Base-by-base conservation (phyloP, 78 protist species). In the Polysphondylium violaceum region DNA sequence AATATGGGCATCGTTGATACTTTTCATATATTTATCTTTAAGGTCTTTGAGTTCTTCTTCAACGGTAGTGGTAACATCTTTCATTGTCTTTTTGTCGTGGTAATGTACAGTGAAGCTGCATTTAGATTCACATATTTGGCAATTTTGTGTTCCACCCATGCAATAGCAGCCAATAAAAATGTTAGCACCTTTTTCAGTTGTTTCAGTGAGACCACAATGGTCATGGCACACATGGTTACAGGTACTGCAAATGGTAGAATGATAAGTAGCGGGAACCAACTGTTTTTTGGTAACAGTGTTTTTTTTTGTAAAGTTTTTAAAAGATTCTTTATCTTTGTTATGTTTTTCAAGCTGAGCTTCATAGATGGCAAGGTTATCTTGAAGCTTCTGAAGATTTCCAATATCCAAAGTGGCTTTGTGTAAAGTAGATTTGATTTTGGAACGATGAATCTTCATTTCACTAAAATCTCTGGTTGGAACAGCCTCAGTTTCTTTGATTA, bases 151-250 rank as follows among this genome's bases (percentile, higher is more conserved):
- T 7, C 78, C 78, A 53, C 2, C 0, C 78, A 73, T 73, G 16
- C 65, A 60, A 3, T 3, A 1, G 35, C 78, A 73, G 9, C 6
- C 6, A 1, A 21, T 50, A 2, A 73, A 74, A 23, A 35, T 44
- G 58, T 31, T 55, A 16, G 1, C 68, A 74, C 51, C 85, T n/a
- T 74, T 74, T 33, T 50, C n/a, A 23, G 69, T 21, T 16, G 36
- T 74, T 58, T 74, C 85, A 17, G 14, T 3, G 11, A 74, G 1
- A 0, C 58, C 38, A 73, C 85, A 74, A n/a, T 40, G 36, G 27
- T 56, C 68, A 56, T 74, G 85, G 9, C 85, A 74, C 33, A 74
- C 85, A 16, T 12, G 3, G 40, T 74, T 35, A 58, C 67, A 74
- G 0, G 21, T 40, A 74, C 69, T 58, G 21, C 85, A 74, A 5